phyloP scores from a whole-genome alignment of 148 eudicot species.

The Amaranthus hypochondriacus region DNA sequence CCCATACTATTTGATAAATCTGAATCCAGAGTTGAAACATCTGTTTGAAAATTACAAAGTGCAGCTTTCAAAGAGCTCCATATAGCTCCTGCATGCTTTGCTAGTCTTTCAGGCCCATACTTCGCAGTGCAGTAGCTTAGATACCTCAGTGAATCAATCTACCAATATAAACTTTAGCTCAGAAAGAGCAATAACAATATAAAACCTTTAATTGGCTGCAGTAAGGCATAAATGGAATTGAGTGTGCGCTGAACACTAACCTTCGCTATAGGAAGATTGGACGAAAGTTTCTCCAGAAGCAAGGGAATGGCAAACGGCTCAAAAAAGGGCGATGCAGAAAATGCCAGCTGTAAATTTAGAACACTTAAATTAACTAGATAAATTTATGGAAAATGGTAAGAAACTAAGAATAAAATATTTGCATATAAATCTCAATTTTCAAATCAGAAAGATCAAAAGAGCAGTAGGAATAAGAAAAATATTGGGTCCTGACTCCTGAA shows the following conservation, averaged over 20 bases:
- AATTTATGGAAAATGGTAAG: neutral
- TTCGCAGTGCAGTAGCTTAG: slow-evolving; percentile 61
- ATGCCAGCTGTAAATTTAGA: slow-evolving; percentile 53
- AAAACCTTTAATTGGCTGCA: slow-evolving; percentile 8
- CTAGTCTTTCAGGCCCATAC: slow-evolving; percentile 69
- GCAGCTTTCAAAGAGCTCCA: slow-evolving; percentile 64
- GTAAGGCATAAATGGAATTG: slow-evolving; percentile 8
- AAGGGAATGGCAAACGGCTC: slow-evolving; percentile 85
- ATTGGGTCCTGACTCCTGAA: neutral
- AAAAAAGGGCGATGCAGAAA: slow-evolving; percentile 71
- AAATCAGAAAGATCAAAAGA: neutral
- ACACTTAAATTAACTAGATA: neutral
- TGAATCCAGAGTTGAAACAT: slow-evolving; percentile 28
- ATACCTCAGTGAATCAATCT: slow-evolving; percentile 86
- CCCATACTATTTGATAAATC: slow-evolving; percentile 30
- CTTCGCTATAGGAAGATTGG: slow-evolving; percentile 79
- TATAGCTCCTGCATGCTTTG: slow-evolving; percentile 54
- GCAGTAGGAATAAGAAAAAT: neutral
- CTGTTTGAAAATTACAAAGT: slow-evolving; percentile 31
- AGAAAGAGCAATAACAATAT: slow-evolving; percentile 12
- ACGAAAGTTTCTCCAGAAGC: slow-evolving; percentile 86
- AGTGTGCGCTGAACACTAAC: slow-evolving; percentile 28
- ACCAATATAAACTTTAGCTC: slow-evolving; percentile 19
- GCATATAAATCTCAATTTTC: neutral
- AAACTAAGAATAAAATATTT: neutral